Conservation (phyloP, 805 yeast genomes). For the Priceomyces medius region DNA sequence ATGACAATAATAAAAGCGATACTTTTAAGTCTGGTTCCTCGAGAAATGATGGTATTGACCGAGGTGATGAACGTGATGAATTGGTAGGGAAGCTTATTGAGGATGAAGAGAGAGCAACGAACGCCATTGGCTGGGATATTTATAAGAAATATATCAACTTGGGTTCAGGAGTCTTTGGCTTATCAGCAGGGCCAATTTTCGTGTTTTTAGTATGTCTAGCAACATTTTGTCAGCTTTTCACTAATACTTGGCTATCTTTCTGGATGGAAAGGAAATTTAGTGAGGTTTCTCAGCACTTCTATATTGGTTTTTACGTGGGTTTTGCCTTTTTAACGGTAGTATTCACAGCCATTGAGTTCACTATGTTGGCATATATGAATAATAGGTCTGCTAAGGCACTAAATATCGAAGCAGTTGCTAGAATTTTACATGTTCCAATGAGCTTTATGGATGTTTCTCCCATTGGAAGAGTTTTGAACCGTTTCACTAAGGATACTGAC, state of each 20-base stretch:
- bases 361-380: constrained; percentile 43
- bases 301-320: constrained; percentile 34
- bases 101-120: constrained; percentile 38
- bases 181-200: constrained; percentile 32
- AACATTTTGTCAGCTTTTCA: constrained; percentile 41
- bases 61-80: constrained; percentile 3
- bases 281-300: constrained; percentile 27
- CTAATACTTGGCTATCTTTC: constrained; percentile 46
- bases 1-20: constrained; percentile 3
- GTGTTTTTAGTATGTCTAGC: constrained; percentile 31
- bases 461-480: constrained; percentile 42
- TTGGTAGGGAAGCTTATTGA: constrained; percentile 29
- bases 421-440: constrained; percentile 43
- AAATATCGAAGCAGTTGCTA: constrained; percentile 38
- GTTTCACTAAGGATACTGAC: constrained; percentile 47
- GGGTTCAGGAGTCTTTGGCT: constrained; percentile 40
- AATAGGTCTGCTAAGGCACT: constrained; percentile 35
- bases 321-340: constrained; percentile 38
- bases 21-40: background rate
- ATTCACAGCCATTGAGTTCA: constrained; percentile 39
- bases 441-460: constrained; percentile 44
- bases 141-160: constrained; percentile 36
- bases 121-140: constrained; percentile 40
- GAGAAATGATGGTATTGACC: background rate
- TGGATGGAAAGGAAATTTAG: constrained; percentile 39